Base-by-base conservation (phyloP, 768 basidiomycete genomes). In the Collybia sp. region DNA sequence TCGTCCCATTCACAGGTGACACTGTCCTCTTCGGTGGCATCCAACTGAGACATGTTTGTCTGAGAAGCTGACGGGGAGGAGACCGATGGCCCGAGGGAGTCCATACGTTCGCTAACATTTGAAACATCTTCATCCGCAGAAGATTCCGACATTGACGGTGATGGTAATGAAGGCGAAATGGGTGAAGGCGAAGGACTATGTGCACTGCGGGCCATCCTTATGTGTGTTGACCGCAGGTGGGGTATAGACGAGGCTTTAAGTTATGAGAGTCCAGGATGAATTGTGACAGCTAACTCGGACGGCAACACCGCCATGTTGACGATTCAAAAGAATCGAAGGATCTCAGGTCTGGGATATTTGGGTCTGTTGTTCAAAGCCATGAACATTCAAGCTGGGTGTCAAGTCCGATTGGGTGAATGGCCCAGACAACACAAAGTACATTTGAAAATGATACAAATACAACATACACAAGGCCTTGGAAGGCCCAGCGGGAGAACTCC, bases 1-100 rank as follows among this genome's bases (percentile, higher is more conserved):
- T 82, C 83, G 30, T 84, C 86, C 93, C 93, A 95, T 44, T 78
- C 77, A 66, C 93, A 95, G 20, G 76, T 81, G 50, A 82, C 84
- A 19, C 77, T 81, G 57, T 88, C 85, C 11, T 65, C 71, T 25
- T 65, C 66, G 25, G 57, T 48, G 17, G 51, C 37, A 48, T 53
- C 39, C 20, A 44, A 43, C 16, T 51, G 50, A 13, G 47, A 45
- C 31, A 45, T 44, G 6, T 34, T 43, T 15, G 56, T 49, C n/a
- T 13, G 46, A 43, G 31, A 32, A 44, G 55, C 41, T 45, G 52
- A 52, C 13, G 75, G 75, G 5, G 75, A 75, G 25, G 75, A 76
- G 12, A 50, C 59, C 9, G 67, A 67, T 2, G 42, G 44, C 5
- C 52, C 53, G 55, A 56, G 60, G 18, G 49, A 56, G 45, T 61